These are phyloP conservation scores for Earliella scabrosa DNA, from an alignment of 1,284 basidiomycete species.

Conservation along the genomic window DNA sequence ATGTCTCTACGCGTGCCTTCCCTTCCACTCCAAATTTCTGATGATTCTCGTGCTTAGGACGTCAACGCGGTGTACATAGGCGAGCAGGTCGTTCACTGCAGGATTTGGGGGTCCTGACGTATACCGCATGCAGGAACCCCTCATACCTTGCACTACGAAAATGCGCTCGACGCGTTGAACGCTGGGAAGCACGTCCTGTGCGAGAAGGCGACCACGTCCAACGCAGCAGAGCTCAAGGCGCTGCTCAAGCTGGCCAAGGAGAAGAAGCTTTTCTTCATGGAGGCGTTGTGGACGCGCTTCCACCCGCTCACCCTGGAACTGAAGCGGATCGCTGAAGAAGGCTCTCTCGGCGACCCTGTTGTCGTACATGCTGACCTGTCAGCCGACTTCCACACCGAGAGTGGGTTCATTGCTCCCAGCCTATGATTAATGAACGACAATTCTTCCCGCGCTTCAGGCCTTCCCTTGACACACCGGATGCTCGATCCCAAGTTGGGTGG, in stretches of 20 bases:
- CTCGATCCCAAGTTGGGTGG: slow-evolving; percentile 84
- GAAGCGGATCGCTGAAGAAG: slow-evolving; percentile 65
- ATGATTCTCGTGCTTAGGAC: too few relatives aligned
- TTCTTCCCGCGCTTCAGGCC: slow-evolving; percentile 43
- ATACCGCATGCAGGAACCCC: slow-evolving; percentile 65
- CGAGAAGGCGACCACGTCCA: slow-evolving; percentile 81
- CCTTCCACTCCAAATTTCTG: neutral
- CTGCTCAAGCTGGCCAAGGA: slow-evolving; percentile 77
- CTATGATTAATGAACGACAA: too few relatives aligned
- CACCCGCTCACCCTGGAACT: slow-evolving; percentile 72
- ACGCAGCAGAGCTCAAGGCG: slow-evolving; percentile 66
- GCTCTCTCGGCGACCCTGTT: slow-evolving; percentile 64
- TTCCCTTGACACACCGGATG: slow-evolving; percentile 75
- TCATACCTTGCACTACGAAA: slow-evolving; percentile 84
- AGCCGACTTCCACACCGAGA: slow-evolving; percentile 70
- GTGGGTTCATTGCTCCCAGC: slow-evolving; percentile 45
- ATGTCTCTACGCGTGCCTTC: slow-evolving; percentile 24
- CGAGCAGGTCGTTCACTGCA: slow-evolving; percentile 25
- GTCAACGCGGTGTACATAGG: slow-evolving; percentile 85
- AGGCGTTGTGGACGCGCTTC: slow-evolving; percentile 85
- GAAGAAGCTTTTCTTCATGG: slow-evolving; percentile 86
- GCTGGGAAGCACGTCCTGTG: slow-evolving; percentile 88
- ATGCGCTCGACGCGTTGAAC: slow-evolving; percentile 76
- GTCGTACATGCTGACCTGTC: slow-evolving; percentile 76
- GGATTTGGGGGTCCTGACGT: too few relatives aligned